Conservation (phyloP, 31 red algal genomes). For the Odonthalia washingtoniensis region DNA sequence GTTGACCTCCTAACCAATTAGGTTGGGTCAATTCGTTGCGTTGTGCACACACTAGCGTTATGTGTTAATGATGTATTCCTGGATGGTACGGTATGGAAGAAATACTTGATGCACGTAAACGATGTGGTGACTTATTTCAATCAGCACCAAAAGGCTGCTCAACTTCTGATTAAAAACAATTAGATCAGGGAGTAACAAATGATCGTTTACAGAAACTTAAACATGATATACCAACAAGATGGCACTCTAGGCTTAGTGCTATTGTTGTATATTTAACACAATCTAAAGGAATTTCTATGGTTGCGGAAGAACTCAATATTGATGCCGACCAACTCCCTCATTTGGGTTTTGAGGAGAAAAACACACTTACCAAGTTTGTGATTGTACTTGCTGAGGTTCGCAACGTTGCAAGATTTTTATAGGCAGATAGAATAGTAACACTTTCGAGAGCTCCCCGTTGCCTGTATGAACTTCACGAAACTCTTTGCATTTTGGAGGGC, state of each 20-base stretch:
- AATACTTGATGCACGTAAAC: slow-evolving; percentile 7
- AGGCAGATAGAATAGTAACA: slow-evolving; percentile 21
- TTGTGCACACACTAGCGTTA: slow-evolving; percentile 26
- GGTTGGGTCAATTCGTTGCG: slow-evolving; percentile 22
- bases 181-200: not conserved
- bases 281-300: not conserved
- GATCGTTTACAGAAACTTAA: slow-evolving; percentile 31
- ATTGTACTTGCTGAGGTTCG: slow-evolving; percentile 14
- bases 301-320: slow-evolving; percentile 12
- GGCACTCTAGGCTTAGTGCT: slow-evolving; percentile 7
- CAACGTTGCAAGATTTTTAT: not conserved
- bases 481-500: not conserved
- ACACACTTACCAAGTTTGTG: slow-evolving; percentile 14
- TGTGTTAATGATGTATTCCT: slow-evolving; percentile 22
- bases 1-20: slow-evolving; percentile 43
- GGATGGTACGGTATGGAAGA: not conserved
- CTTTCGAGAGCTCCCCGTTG: slow-evolving; percentile 10
- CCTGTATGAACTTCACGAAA: slow-evolving; percentile 28
- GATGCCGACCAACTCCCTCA: not conserved
- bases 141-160: slow-evolving; percentile 1
- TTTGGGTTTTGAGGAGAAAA: not conserved
- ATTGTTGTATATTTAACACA: slow-evolving; percentile 11
- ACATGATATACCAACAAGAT: slow-evolving; percentile 44
- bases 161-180: slow-evolving; percentile 24
- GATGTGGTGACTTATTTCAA: slow-evolving; percentile 12